Evolutionary conservation across 257 asterid genomes (phyloP), one percentile per base, ranked within the genome.

Genomic region (Nicotiana attenuata): DNA sequence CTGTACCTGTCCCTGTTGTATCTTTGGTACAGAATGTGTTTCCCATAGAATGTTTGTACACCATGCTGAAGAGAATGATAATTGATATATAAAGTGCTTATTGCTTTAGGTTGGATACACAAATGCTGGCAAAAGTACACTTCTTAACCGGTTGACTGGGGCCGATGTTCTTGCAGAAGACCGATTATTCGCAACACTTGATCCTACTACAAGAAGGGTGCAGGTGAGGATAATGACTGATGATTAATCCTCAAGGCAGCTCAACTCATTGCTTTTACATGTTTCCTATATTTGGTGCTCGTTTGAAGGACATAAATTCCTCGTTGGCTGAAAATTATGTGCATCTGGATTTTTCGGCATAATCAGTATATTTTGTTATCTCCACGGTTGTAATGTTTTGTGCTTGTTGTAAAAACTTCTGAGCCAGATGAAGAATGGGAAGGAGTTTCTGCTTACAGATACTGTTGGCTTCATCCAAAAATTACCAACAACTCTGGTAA

Each of bases 381-480:
- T 69, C 4, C 35, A 55, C 22, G 65, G 65, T 52, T 76, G 66
- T 66, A 80, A 56, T 26, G n/a, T 84, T 65, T 71, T 80, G 35
- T 65, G 83, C 55, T 80, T 81, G 47, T 65, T 68, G 59, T 84
- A 7, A 71, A 61, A 68, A 83, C 77, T 81, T 82, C 67, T 83
- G 33, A 50, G 84, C 68, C 82, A 96, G 99, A 90, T 83, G 89
- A 96, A 96, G 90, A 92, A 91, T 67, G 97, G 97, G 82, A 96
- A 92, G 87, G 99, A 93, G 88, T 96, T 96, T 84, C 99, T 96
- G 85, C 89, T 96, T 61, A 93, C 98, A 0, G 99, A 96, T 88
- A 96, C 99, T 41, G 99, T 96, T 26, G 99, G 99, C 52, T 96
- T 96, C 89, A 96, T 96, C 84, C 99, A 96, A 80, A 96, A 96